Percentiles rank a stretch among this genome's conserved stretches.
Conservation (phyloP, 108 stramenopile species). For the Cyclostephanos invisitatus region DNA sequence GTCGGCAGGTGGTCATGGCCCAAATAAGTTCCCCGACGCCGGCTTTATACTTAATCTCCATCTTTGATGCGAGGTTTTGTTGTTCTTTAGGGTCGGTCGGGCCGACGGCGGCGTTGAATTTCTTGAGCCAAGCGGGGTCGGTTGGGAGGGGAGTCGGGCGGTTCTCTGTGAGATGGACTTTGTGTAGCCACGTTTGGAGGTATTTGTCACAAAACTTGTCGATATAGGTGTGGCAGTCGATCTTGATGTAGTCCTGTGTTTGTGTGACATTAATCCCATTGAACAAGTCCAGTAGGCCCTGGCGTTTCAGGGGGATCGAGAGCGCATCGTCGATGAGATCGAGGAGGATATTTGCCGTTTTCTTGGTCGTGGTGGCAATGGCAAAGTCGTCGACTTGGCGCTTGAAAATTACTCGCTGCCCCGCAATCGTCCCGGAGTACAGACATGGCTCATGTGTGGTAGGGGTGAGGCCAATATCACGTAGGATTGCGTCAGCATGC, state of each 20-base stretch:
- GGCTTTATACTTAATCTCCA: conserved; percentile 27
- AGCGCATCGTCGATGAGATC: conserved; percentile 1
- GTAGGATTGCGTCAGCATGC: conserved; percentile 12
- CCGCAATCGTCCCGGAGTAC: conserved; percentile 4
- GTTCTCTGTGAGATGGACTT: not conserved
- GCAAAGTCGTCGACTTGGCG: conserved; percentile 34
- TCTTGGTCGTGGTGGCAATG: too few relatives aligned
- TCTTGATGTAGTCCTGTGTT: conserved; percentile 27
- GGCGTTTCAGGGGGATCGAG: conserved; percentile 9
- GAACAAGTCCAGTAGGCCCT: conserved; percentile 10
- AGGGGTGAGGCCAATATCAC: not conserved
- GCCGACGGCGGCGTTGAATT: not conserved
- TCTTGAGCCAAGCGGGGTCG: too few relatives aligned
- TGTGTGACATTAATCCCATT: conserved; percentile 39
- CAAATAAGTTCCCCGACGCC: conserved; percentile 51
- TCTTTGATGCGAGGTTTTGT: not conserved
- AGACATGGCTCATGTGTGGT: conserved; percentile 19
- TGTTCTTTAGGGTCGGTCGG: conserved; percentile 1
- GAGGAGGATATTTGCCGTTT: not conserved
- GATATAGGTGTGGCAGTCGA: conserved; percentile 36
- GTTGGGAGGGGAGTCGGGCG: too few relatives aligned
- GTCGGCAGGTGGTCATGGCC: conserved; percentile 37
- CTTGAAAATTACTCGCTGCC: conserved; percentile 15
- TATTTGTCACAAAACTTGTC: conserved; percentile 12
- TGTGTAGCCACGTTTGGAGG: conserved; percentile 25